Evolutionary conservation across 2,329 filamentous ascomycete genomes (phyloP).

Genomic region (Calonectria multiphialidica): DNA sequence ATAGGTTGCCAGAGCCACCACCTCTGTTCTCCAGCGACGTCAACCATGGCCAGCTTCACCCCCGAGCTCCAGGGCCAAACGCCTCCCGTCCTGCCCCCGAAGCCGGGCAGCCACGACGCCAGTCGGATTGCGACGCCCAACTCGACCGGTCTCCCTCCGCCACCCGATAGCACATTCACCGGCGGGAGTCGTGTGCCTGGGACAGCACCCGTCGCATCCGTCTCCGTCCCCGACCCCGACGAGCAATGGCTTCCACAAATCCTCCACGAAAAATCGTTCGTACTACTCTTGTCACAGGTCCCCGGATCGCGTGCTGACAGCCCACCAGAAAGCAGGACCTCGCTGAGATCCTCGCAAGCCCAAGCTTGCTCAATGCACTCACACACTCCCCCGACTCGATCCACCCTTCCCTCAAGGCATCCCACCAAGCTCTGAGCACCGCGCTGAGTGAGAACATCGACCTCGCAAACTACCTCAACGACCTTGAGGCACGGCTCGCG

Average conservation of each 20-base stretch:
- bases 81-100: constrained; percentile 79
- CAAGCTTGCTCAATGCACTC: constrained; percentile 79
- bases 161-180: constrained; percentile 46
- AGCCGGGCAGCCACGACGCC: constrained; percentile 76
- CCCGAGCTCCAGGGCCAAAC: constrained; percentile 45
- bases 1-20: background rate
- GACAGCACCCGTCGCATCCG: constrained; percentile 42
- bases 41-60: constrained; percentile 46
- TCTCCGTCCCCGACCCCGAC: constrained; percentile 67
- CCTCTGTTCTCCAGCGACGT: background rate
- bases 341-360: constrained; percentile 73
- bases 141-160: constrained; percentile 58
- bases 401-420: constrained; percentile 78
- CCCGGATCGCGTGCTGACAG: constrained; percentile 22
- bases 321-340: constrained; percentile 80
- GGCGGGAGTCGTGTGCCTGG: constrained; percentile 28
- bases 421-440: constrained; percentile 72
- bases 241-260: constrained; percentile 83
- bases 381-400: constrained; percentile 74
- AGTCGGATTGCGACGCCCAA: constrained; percentile 76
- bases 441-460: constrained; percentile 79
- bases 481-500: constrained; percentile 68
- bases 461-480: constrained; percentile 72
- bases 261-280: constrained; percentile 86
- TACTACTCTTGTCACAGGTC: constrained; percentile 40